phyloP scores from a whole-genome alignment of 306 rosid genomes.

The Canavalia gladiata region DNA sequence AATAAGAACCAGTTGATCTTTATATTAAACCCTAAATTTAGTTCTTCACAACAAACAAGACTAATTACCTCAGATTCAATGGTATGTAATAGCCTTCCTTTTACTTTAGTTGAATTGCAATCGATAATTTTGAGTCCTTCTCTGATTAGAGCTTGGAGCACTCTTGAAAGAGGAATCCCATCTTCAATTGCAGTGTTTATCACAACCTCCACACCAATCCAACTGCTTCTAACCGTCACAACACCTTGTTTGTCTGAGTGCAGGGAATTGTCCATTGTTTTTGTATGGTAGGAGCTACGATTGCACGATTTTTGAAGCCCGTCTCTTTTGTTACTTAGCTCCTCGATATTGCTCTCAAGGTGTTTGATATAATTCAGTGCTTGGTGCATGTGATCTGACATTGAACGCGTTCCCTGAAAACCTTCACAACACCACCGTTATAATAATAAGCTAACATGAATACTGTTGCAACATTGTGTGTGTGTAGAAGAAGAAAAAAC shows the following conservation, averaged over 20 bases:
- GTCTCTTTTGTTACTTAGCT: slow-evolving; percentile 50
- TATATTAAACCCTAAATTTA: neutral
- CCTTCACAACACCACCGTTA: neutral
- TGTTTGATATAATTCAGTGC: slow-evolving; percentile 55
- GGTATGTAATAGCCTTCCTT: slow-evolving; percentile 49
- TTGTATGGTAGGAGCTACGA: neutral
- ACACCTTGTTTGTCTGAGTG: neutral
- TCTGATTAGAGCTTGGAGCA: slow-evolving; percentile 42
- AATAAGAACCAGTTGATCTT: no score
- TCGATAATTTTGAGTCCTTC: slow-evolving; percentile 53
- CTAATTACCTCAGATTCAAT: slow-evolving; percentile 51
- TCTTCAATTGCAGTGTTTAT: slow-evolving; percentile 45
- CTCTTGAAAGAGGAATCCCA: slow-evolving; percentile 52
- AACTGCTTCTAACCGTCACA: slow-evolving; percentile 29
- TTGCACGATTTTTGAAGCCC: slow-evolving; percentile 28
- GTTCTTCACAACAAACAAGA: neutral
- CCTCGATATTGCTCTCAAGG: slow-evolving; percentile 45
- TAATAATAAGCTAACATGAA: no score
- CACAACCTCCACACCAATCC: slow-evolving; percentile 52
- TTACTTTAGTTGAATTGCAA: slow-evolving; percentile 52
- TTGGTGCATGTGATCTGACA: slow-evolving; percentile 61
- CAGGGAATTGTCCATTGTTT: neutral
- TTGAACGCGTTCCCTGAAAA: slow-evolving; percentile 61
- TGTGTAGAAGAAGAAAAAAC: neutral
- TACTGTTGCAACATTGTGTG: neutral